Evolutionary conservation across 257 asterid genomes (phyloP), one percentile per base, ranked within the genome.

Genomic region (Nicotiana sylvestris): DNA sequence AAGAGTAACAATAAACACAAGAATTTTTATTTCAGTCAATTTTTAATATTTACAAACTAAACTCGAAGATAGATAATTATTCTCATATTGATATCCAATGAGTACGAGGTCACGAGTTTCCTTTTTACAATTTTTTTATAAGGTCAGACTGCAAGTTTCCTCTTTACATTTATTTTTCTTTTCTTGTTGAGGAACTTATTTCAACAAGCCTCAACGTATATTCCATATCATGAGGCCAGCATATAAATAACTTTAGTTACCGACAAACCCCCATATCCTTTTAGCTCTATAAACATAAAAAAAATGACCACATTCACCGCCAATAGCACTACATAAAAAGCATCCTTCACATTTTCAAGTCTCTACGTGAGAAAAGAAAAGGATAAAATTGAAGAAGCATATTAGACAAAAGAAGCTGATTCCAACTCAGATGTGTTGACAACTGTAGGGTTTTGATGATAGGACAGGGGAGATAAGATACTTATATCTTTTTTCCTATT

Each of bases 341-440:
- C 79, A 49, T 25, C 79, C 61, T 72, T 74, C 58, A 74, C 62
- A 74, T 12, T 74, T 72, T 74, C 79, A 74, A 74, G 51, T 74
- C 62, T 74, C 79, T 13, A 49, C 62, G 25, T 74, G 62, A 74
- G 61, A 49, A 25, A 49, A 74, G 25, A 74, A 49, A 49, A 74
- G 79, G 43, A 72, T 72, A 72, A 43, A 46, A 49, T 13, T 49
- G 39, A 72, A 25, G 79, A 72, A 39, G 79, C 39, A 46, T 72
- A 3, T 72, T 13, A 72, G 39, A 72, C 21, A 25, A 35, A 72
- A 46, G 79, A 72, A 70, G 61, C 61, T 72, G 79, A 72, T 72
- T 72, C n/a, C 32, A 27, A 74, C 25, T 49, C 62, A 74, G 62
- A 25, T 13, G 62, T 13, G 3, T 37, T 49, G 61, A 21, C 62